Base-by-base conservation (phyloP, 805 yeast genomes). In the Starmerella apicola region DNA sequence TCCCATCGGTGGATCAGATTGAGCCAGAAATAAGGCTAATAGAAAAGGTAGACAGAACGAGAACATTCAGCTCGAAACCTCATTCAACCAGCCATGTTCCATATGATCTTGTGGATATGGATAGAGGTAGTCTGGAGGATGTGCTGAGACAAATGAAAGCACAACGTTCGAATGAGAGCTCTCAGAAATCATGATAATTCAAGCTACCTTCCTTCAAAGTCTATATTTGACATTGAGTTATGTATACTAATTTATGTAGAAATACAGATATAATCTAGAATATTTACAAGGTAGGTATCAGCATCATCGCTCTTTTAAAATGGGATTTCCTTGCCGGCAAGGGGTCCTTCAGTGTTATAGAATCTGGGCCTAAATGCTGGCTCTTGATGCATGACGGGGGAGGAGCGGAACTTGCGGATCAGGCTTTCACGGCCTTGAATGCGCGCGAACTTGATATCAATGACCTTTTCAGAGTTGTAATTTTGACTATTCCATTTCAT, bases 11-110 rank as follows among this genome's bases (percentile, higher is more conserved):
- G 2, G 49, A 46, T 0, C 54, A 52, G 18, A 20, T 20, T 8
- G 61, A 58, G 21, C 67, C 61, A 38, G 62, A 50, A 35, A 56
- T 88, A 17, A 63, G 97, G 23, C 57, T 88, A 12, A 76, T 88
- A 4, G 69, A 74, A 1, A 71, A 74, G 49, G 73, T 72, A 17
- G 81, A 84, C 45, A 41, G 59, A 26, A 63, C 81, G 5, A 81
- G 84, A 0, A 65, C 88, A 23, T 85, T 85, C 63, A 78, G 83
- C 0, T 61, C 75, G 0, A 82, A 80, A 48, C 94, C 83, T 36
- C 88, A 83, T 54, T 74, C 94, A 2, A 94, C 88, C 51, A 83
- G 78, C 56, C 86, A 82, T 53, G 95, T 91, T 2, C 99, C 99
- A 0, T 67, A 71, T 38, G 99, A 91, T 53, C 74, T 91, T 17